phyloP scores from a whole-genome alignment of 2,329 filamentous ascomycete species.

The Phaeoacremonium minimum region DNA sequence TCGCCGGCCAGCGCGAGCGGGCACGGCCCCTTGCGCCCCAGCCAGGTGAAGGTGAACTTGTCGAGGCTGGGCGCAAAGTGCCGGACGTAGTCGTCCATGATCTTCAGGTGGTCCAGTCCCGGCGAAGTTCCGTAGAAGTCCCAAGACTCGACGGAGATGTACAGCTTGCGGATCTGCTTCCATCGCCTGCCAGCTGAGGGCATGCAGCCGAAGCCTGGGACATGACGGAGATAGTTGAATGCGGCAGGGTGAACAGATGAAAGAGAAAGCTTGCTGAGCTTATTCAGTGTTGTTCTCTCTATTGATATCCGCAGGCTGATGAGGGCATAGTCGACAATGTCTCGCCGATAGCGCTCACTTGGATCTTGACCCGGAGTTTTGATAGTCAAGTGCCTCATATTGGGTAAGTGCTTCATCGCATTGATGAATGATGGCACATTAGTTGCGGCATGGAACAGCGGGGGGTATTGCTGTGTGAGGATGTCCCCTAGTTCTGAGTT shows the following conservation, averaged over 20 bases:
- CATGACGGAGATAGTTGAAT: conserved; percentile 72
- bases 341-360: conserved; percentile 66
- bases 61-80: conserved; percentile 62
- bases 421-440: conserved; percentile 82
- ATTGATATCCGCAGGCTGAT: conserved; percentile 82
- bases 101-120: conserved; percentile 67
- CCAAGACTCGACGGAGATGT: conserved; percentile 69
- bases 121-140: conserved; percentile 56
- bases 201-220: conserved; percentile 68
- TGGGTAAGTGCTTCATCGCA: conserved; percentile 64
- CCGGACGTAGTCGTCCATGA: conserved; percentile 77
- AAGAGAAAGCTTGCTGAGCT: conserved; percentile 67
- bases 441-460: conserved; percentile 83
- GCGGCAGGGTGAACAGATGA: conserved; percentile 70
- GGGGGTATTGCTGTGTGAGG: conserved; percentile 81
- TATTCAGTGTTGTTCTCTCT: conserved; percentile 64
- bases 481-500: conserved; percentile 75
- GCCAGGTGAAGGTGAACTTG: conserved; percentile 74
- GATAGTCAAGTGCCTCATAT: conserved; percentile 70
- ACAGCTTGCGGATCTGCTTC: conserved; percentile 71
- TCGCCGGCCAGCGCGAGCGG: conserved; percentile 69
- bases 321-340: conserved; percentile 81
- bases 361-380: conserved; percentile 70
- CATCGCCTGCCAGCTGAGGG: conserved; percentile 70
- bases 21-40: conserved; percentile 67